Base-by-base conservation (phyloP, 148 eudicot genomes). In the Chenopodium quinoa region DNA sequence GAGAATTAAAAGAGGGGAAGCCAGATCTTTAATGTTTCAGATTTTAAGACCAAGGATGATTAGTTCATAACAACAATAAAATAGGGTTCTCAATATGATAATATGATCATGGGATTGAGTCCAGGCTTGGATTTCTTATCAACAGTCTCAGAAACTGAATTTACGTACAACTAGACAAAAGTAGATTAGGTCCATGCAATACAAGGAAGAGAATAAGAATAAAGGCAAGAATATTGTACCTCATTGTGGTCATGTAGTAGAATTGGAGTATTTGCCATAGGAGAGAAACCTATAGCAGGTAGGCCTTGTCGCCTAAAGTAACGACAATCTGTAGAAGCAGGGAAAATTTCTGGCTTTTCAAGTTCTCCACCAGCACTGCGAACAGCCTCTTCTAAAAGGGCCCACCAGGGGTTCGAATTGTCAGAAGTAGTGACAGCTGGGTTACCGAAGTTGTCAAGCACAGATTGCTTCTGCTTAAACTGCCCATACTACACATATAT, bases 261-360 rank as follows among this genome's bases (percentile, higher is more conserved):
- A 82, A 94, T 85, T 32, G 98, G 99, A 88, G 98, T 96, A 86
- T 93, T 93, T 17, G 95, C 95, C 97, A 96, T 96, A 60, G 98
- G 99, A 44, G 97, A 96, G 87, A 96, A 96, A 60, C 99, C 99
- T 82, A 96, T 91, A 73, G 98, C 98, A 48, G 98, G 99, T 65
- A 96, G 78, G 71, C 99, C 98, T 13, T 31, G 85, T 60, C 75
- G 77, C 86, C 98, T 87, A 77, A 92, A 96, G 89, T 90, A 91
- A 77, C 97, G 98, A 84, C 93, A 89, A 90, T 96, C 98, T 29
- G 98, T 96, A 31, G 99, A 87, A 27, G 99, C 99, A 50, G 99
- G 98, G 86, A 96, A 96, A 44, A 92, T 94, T 88, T 94, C 97
- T 13, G 97, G 98, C 81, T 88, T 88, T 78, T 88, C 94, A 81